phyloP scores from a whole-genome alignment of 1,284 basidiomycete genomes.

The Apiotrichum laibachii region DNA sequence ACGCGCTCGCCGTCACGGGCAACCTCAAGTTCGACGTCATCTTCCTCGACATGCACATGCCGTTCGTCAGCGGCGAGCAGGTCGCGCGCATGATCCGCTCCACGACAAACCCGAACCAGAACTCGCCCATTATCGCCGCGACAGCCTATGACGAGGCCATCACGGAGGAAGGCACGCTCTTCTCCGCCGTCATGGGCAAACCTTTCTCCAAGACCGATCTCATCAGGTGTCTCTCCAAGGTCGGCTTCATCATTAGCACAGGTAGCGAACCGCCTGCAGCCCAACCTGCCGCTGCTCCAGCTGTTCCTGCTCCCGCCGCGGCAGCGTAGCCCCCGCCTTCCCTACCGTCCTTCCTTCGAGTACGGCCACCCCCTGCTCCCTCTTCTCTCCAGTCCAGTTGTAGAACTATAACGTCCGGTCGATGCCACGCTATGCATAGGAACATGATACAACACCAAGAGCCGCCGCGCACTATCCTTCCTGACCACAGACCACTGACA shows the following conservation, averaged over 20 bases:
- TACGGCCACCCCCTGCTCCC: neutral
- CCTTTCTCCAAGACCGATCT: constrained; percentile 83
- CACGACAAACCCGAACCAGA: constrained; percentile 50
- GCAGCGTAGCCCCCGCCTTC: too few relatives aligned
- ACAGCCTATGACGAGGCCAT: constrained; percentile 57
- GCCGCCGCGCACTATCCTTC: neutral
- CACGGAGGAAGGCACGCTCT: constrained; percentile 76
- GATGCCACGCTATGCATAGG: neutral
- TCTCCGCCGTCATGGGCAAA: constrained; percentile 80
- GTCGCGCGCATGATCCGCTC: constrained; percentile 52
- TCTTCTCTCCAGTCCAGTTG: neutral
- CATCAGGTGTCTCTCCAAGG: constrained; percentile 68
- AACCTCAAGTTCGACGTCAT: constrained; percentile 68
- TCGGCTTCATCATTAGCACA: constrained; percentile 62
- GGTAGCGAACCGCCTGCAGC: neutral
- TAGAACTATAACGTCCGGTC: neutral
- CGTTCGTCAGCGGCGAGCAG: constrained; percentile 49
- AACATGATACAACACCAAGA: too few relatives aligned
- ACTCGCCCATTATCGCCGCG: constrained; percentile 58
- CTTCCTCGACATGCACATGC: constrained; percentile 53
- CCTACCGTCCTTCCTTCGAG: too few relatives aligned
- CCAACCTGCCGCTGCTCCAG: too few relatives aligned
- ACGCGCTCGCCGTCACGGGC: constrained; percentile 94
- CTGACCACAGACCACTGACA: too few relatives aligned
- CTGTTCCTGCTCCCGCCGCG: too few relatives aligned